Conservation (phyloP, 1,284 basidiomycete genomes). For the Pholiota adiposa region DNA sequence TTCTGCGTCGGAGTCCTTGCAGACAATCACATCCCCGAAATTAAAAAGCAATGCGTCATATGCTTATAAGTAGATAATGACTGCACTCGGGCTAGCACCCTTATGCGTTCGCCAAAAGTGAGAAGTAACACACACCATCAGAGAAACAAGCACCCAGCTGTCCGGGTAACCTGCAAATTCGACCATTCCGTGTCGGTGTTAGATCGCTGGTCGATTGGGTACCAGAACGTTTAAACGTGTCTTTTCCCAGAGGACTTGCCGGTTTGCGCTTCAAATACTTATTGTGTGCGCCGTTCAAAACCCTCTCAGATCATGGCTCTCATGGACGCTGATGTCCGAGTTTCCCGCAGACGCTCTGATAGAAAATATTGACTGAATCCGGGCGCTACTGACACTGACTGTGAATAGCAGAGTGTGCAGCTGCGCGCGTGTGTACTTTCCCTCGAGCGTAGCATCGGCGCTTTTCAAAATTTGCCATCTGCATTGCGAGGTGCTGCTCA, state of each 20-base stretch:
- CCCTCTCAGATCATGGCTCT: background rate
- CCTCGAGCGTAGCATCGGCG: background rate
- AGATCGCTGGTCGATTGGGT: background rate
- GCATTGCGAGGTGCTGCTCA: background rate
- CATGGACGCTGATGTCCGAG: background rate
- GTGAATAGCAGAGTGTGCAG: background rate
- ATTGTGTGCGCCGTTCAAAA: background rate
- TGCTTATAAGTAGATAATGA: too few relatives aligned
- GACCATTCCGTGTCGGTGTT: background rate
- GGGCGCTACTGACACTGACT: background rate
- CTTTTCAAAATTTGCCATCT: background rate
- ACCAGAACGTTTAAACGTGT: background rate
- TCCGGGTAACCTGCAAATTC: background rate
- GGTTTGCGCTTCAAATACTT: background rate
- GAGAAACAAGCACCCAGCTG: background rate
- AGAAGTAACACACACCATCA: background rate
- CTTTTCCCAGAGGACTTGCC: background rate
- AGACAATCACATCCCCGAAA: background rate
- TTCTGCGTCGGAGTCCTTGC: background rate
- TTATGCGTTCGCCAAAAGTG: background rate
- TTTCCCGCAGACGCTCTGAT: background rate
- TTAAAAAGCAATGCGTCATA: background rate
- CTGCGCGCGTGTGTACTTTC: background rate
- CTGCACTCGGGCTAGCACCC: too few relatives aligned
- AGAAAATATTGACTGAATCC: background rate